Evolutionary conservation across 139 green algal species (phyloP).

Genomic region (Pseudopediastrum boryanum): DNA sequence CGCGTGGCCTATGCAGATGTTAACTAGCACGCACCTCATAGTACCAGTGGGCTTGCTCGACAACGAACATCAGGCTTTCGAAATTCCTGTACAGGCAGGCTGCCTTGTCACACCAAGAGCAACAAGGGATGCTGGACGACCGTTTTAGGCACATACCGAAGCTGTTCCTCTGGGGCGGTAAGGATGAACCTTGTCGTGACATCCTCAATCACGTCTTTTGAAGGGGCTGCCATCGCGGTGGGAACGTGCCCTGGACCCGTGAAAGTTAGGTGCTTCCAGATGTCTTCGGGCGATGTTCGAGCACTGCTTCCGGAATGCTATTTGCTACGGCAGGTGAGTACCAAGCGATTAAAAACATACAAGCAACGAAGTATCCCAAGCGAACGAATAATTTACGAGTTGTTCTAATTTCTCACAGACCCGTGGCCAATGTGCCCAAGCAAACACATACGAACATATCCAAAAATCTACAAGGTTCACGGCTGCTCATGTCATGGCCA

Average conservation of each 20-base stretch:
- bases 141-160: constrained; percentile 56
- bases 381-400: not conserved
- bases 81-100: constrained; percentile 61
- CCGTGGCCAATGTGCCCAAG: no score
- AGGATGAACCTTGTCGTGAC: constrained; percentile 88
- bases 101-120: not conserved
- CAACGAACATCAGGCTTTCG: constrained; percentile 90
- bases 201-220: constrained; percentile 73
- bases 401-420: not conserved
- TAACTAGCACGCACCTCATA: constrained; percentile 85
- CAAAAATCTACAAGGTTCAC: no score
- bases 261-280: not conserved
- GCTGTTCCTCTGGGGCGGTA: constrained; percentile 78
- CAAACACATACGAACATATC: no score
- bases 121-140: not conserved
- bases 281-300: not conserved
- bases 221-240: constrained; percentile 37
- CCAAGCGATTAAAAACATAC: not conserved
- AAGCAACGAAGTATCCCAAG: not conserved
- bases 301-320: not conserved
- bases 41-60: constrained; percentile 97
- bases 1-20: no score
- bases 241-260: not conserved
- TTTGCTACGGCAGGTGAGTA: not conserved
- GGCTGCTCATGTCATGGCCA: no score